Conservation (phyloP, 257 asterid genomes). For the Salvia rosmarinus region DNA sequence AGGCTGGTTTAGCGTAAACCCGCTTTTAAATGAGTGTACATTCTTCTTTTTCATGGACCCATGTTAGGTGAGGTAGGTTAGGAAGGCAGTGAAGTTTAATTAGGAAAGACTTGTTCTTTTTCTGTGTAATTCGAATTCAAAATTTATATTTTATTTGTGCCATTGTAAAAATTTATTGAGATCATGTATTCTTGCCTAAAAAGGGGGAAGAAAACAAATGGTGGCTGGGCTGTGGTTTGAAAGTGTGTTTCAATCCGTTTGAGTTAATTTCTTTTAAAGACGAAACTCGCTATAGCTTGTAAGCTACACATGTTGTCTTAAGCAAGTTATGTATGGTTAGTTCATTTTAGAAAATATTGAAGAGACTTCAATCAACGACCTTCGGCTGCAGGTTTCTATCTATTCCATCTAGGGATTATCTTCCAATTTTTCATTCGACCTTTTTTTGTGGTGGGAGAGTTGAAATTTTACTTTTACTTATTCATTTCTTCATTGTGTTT, state of each 20-base stretch:
- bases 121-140: slow-evolving; percentile 33
- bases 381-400: too few relatives aligned
- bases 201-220: neutral
- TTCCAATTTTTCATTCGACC: too few relatives aligned
- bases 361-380: too few relatives aligned
- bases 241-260: neutral
- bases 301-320: too few relatives aligned
- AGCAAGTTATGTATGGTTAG: too few relatives aligned
- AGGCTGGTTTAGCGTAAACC: slow-evolving; percentile 28
- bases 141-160: neutral
- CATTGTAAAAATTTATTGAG: slow-evolving; percentile 2
- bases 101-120: slow-evolving; percentile 41
- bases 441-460: too few relatives aligned
- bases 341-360: too few relatives aligned
- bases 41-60: slow-evolving; percentile 55
- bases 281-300: too few relatives aligned
- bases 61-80: slow-evolving; percentile 59
- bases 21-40: slow-evolving; percentile 55
- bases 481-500: too few relatives aligned
- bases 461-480: too few relatives aligned
- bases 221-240: neutral
- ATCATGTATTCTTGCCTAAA: neutral
- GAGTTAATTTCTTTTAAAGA: too few relatives aligned
- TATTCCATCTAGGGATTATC: too few relatives aligned
- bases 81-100: slow-evolving; percentile 47